Evolutionary conservation across 2,329 filamentous ascomycete species (phyloP), one percentile per base, ranked within the genome.

Genomic region (Monosporascus sp.): DNA sequence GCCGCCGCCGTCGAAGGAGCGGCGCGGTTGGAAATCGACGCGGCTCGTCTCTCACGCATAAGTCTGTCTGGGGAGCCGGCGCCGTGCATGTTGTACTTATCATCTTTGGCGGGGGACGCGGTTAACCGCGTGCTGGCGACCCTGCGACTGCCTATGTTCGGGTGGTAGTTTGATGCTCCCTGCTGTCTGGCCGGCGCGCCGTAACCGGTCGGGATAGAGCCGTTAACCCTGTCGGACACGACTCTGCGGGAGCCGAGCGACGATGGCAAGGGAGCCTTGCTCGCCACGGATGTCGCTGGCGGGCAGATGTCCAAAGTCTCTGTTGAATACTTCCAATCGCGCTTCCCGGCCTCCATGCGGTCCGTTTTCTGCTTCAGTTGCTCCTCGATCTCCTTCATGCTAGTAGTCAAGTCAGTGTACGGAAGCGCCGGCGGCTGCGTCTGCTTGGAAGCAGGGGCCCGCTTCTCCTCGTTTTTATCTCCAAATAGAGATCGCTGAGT

Each of bases 301-400:
- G 49, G 27, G 17, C 20, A 45, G 35, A 45, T 14, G 46, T 59
- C 55, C 7, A 38, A 37, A 31, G 59, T 55, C 35, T 59, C 56
- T 43, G 57, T 51, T 17, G 60, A 51, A 35, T 51, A 18, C 8
- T 63, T 52, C 43, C 52, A 55, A n/a, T 63, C 52, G 38, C 50
- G 53, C 48, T 55, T 61, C 37, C 54, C 41, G 17, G 51, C 49
- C 31, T 56, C 56, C 41, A 53, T 49, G 18, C 54, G 57, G 38
- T 58, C 55, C 50, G 60, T 63, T 18, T 63, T 60, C 6, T 58
- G 58, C 47, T 60, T 63, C 20, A 59, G 43, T 52, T 66, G 63
- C 14, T 60, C 60, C 46, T 63, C 61, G 17, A 64, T 54, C 18
- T 67, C 61, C n/a, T 62, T 65, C n/a, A 68, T 59, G 50, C 60